Evolutionary conservation across 2,329 filamentous ascomycete species (phyloP).

Genomic region (Phymatotrichopsis omnivora): DNA sequence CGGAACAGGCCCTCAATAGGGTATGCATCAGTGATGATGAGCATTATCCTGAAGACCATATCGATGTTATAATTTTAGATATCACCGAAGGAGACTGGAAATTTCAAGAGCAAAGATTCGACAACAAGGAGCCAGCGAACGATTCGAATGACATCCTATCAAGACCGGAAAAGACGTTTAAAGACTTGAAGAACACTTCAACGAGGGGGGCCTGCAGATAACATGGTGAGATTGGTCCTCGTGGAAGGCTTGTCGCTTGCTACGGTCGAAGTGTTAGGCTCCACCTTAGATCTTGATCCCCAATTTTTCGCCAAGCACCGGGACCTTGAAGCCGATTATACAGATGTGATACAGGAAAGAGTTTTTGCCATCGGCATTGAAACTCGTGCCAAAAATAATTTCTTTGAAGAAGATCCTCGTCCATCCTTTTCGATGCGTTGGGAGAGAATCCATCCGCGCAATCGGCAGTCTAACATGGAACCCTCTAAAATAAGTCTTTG

Average conservation of each 20-base stretch:
- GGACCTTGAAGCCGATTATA: no score
- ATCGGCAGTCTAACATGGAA: no score
- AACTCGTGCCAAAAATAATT: no score
- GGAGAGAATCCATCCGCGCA: no score
- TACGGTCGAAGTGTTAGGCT: slow-evolving; percentile 27
- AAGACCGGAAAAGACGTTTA: background rate
- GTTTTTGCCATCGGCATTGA: no score
- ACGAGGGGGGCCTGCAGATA: background rate
- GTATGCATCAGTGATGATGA: no score
- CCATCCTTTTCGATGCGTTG: no score
- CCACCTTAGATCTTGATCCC: slow-evolving; percentile 31
- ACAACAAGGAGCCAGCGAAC: background rate
- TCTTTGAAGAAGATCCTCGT: no score
- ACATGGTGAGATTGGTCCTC: slow-evolving; percentile 17
- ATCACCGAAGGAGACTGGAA: background rate
- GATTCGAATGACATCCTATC: background rate
- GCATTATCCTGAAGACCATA: background rate
- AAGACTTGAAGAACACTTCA: background rate
- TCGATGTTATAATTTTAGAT: background rate
- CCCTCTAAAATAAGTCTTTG: no score
- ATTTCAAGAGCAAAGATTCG: background rate
- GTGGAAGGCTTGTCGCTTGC: slow-evolving; percentile 29
- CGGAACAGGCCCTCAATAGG: no score
- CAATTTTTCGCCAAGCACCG: slow-evolving; percentile 35
- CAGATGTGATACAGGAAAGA: no score